Percentiles rank a stretch among this genome's conserved stretches.
Conservation (phyloP, 1,284 basidiomycete species). For the Schizopora paradoxa region DNA sequence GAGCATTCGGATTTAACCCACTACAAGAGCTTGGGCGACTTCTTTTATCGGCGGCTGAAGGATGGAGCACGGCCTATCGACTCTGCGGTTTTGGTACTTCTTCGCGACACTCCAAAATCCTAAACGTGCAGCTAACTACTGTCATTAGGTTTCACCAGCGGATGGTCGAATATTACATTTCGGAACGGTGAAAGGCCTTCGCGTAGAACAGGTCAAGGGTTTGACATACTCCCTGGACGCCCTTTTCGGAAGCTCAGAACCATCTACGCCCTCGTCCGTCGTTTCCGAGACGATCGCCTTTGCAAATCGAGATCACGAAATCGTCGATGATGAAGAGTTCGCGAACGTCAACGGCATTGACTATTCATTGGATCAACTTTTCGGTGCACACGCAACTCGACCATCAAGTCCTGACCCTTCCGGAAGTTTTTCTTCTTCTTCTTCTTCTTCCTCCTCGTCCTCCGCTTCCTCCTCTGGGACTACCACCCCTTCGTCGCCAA, state of each 20-base stretch:
- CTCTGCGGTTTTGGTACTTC: constrained; percentile 65
- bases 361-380: constrained; percentile 85
- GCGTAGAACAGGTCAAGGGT: constrained; percentile 97
- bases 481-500: constrained; percentile 24
- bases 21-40: constrained; percentile 86
- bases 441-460: constrained; percentile 30
- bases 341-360: constrained; percentile 97
- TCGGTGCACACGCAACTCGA: no score
- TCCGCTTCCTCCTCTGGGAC: constrained; percentile 22
- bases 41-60: constrained; percentile 91
- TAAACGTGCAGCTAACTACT: background rate
- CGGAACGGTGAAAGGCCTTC: constrained; percentile 76
- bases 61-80: constrained; percentile 80
- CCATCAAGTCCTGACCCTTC: no score
- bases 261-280: constrained; percentile 34
- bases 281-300: constrained; percentile 35
- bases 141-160: constrained; percentile 76
- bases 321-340: constrained; percentile 83
- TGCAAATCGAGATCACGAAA: constrained; percentile 41
- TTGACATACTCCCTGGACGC: constrained; percentile 95
- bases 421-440: no score
- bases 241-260: constrained; percentile 70
- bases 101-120: background rate
- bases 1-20: constrained; percentile 71
- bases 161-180: constrained; percentile 93